Conservation (phyloP, 257 asterid genomes). For the Rehmannia glutinosa region DNA sequence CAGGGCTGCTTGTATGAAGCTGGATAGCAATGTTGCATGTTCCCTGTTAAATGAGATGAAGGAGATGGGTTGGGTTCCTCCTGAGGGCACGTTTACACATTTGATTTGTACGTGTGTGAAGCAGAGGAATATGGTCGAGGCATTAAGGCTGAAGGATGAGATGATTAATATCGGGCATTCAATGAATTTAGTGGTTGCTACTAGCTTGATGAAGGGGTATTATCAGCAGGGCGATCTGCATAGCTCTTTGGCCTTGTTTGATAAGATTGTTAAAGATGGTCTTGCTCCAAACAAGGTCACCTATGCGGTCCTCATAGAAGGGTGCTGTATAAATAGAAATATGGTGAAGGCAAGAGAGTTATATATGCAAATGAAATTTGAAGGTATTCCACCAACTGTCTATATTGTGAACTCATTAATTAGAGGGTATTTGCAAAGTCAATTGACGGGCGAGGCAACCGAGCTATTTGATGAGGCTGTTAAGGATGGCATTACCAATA, state of each 20-base stretch:
- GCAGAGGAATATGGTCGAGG: conserved; percentile 56
- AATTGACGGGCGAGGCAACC: conserved; percentile 43
- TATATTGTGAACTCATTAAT: conserved; percentile 59
- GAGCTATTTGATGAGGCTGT: conserved; percentile 53
- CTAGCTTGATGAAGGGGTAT: conserved; percentile 84
- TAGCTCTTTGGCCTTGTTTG: conserved; percentile 58
- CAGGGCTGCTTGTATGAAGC: conserved; percentile 49
- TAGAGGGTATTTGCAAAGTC: conserved; percentile 48
- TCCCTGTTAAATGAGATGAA: conserved; percentile 70
- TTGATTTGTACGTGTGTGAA: conserved; percentile 58
- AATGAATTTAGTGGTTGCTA: conserved; percentile 68
- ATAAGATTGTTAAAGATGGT: conserved; percentile 42
- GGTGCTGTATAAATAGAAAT: conserved; percentile 52
- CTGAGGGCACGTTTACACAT: conserved; percentile 47
- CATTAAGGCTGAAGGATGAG: conserved; percentile 66
- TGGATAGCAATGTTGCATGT: conserved; percentile 32
- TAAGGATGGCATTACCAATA: conserved; percentile 53
- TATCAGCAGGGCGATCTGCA: conserved; percentile 52
- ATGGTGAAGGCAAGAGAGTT: conserved; percentile 62
- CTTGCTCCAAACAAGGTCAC: conserved; percentile 71
- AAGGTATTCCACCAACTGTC: conserved; percentile 51
- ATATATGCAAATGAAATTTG: conserved; percentile 48
- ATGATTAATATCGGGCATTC: conserved; percentile 60
- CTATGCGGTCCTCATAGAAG: conserved; percentile 76
- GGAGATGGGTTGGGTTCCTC: conserved; percentile 61